Percentiles rank a stretch among this genome's conserved stretches.
These are phyloP conservation scores for Penicillium pulvis DNA, from an alignment of 495 filamentous ascomycete species.

Conservation along the genomic window DNA sequence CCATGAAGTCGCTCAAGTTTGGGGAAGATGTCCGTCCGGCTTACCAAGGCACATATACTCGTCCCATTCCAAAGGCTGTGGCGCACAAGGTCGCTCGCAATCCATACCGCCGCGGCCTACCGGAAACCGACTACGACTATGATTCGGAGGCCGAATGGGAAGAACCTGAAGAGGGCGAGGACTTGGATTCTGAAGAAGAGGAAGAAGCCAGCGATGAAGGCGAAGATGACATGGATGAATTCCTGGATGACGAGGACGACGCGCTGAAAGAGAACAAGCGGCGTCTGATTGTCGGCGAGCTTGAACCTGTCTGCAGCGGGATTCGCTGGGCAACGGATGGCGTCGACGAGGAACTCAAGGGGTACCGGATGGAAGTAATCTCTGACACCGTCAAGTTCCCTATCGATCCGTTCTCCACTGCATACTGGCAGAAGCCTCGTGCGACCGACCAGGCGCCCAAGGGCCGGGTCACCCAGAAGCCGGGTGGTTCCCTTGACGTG, in stretches of 20 bases:
- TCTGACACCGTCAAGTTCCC: slow-evolving; percentile 53
- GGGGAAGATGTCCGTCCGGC: slow-evolving; percentile 86
- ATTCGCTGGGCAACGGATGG: slow-evolving; percentile 76
- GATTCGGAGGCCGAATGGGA: slow-evolving; percentile 98
- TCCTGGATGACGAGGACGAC: slow-evolving; percentile 56
- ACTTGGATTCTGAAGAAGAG: slow-evolving; percentile 75
- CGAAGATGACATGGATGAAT: slow-evolving; percentile 57
- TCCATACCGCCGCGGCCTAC: slow-evolving; percentile 63
- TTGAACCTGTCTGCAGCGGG: slow-evolving; percentile 75
- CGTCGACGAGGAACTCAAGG: slow-evolving; percentile 44
- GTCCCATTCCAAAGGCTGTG: slow-evolving; percentile 45
- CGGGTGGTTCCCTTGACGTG: slow-evolving; percentile 20
- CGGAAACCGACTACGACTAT: slow-evolving; percentile 86
- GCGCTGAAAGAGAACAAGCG: slow-evolving; percentile 42
- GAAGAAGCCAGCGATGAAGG: slow-evolving; percentile 61
- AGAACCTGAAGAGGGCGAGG: slow-evolving; percentile 77
- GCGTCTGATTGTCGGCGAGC: slow-evolving; percentile 61
- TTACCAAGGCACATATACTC: slow-evolving; percentile 84
- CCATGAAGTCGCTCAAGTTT: slow-evolving; percentile 80
- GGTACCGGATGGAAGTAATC: slow-evolving; percentile 73
- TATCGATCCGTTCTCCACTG: slow-evolving; percentile 83
- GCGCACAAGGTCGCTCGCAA: slow-evolving; percentile 66
- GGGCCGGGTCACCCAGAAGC: slow-evolving; percentile 18
- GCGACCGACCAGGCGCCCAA: slow-evolving; percentile 20
- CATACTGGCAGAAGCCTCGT: slow-evolving; percentile 69